Percentiles rank a stretch among this genome's conserved stretches.
Evolutionary conservation across 805 yeast genomes (phyloP).

Genomic region (Nakazawaea pomicola): DNA sequence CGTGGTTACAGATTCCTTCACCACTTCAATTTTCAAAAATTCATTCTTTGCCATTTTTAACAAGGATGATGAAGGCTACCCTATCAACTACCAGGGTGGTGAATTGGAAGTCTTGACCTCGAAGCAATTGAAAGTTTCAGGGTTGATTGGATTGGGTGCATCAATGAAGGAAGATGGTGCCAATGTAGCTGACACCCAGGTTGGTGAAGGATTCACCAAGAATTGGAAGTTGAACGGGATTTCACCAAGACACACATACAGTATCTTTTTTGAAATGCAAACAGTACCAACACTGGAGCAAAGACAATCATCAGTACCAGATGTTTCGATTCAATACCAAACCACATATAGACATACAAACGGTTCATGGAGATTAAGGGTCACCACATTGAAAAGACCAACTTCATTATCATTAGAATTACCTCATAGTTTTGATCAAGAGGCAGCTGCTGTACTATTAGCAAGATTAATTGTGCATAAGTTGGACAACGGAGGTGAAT

Average conservation of each 20-base stretch:
- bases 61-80: slow-evolving; percentile 82
- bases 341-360: slow-evolving; percentile 95
- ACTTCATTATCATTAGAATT: slow-evolving; percentile 47
- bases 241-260: slow-evolving; percentile 86
- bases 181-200: slow-evolving; percentile 85
- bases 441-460: slow-evolving; percentile 94
- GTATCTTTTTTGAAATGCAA: slow-evolving; percentile 80
- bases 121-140: slow-evolving; percentile 82
- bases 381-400: slow-evolving; percentile 71
- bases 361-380: slow-evolving; percentile 84
- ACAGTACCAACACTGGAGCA: slow-evolving; percentile 43
- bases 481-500: slow-evolving; percentile 69
- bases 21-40: slow-evolving; percentile 91
- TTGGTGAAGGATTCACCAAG: slow-evolving; percentile 91
- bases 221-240: slow-evolving; percentile 82
- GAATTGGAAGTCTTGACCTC: slow-evolving; percentile 83
- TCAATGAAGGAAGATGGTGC: slow-evolving; percentile 61
- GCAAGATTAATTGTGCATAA: slow-evolving; percentile 88
- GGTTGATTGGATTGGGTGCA: slow-evolving; percentile 90
- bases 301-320: slow-evolving; percentile 29
- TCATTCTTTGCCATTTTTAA: slow-evolving; percentile 81
- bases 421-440: slow-evolving; percentile 84
- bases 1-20: slow-evolving; percentile 86
- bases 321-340: slow-evolving; percentile 60
- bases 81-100: slow-evolving; percentile 89